Base-by-base conservation (phyloP, 306 rosid genomes). In the Cotoneaster glaucophyllus region DNA sequence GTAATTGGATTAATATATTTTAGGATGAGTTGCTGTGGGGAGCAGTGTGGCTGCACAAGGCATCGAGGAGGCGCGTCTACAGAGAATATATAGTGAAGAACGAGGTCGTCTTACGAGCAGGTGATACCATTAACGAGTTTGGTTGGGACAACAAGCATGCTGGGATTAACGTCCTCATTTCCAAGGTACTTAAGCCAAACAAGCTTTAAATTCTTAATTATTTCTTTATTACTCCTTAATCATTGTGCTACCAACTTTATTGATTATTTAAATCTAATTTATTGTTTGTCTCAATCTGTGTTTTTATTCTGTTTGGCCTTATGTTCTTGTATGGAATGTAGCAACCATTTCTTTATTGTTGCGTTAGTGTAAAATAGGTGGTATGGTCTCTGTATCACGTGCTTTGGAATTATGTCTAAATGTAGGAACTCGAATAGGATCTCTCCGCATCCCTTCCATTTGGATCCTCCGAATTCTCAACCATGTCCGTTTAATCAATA, bases 121-220 rank as follows among this genome's bases (percentile, higher is more conserved):
- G 99, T 24, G 98, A 95, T 77, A 95, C 93, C 75, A 95, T 95
- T 76, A 92, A 92, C 82, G 97, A 95, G 87, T 95, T 95, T 71
- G 97, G 99, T 85, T 95, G 99, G 97, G 99, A 95, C 85, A 95
- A 95, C 91, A 95, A 95, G 89, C 99, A 95, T 85, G 99, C 99
- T 24, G 97, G 97, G 77, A 95, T 92, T 79, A 95, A 95, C 83
- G 85, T 95, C 57, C 97, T 95, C 75, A 74, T 95, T 81, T 92
- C 97, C 65, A 95, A 95, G 97, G 99, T 95, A 70, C 21, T 11
- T 65, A 31, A 26, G 3, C 50, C 1, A 5, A 29, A 4, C 34
- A 15, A 70, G 2, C 22, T 8, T 54, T 12, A 11, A 4, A 18
- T 31, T 29, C 28, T n/a, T 1, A 73, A 64, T 64, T 48, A 45